Base-by-base conservation (phyloP, 164 flowering plant genomes). In the Magnolia officinalis region DNA sequence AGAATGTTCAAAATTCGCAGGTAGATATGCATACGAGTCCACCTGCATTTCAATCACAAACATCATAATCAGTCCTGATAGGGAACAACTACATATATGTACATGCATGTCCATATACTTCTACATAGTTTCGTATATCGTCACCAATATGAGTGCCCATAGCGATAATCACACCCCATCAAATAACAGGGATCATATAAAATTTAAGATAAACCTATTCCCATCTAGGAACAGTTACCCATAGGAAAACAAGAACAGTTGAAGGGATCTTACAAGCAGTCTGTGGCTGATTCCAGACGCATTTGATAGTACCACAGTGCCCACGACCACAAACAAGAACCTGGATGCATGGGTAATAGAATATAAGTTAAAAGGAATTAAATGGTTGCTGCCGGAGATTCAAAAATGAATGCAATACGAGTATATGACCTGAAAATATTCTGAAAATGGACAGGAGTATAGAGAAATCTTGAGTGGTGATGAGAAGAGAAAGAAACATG, bases 1-100 rank as follows among this genome's bases (percentile, higher is more conserved):
- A 23, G 84, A 83, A 82, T 94, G 96, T 64, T 87, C 82, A 71
- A 78, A 83, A 75, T 89, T 90, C 16, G 97, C 89, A 73, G 99
- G 99, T 65, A 96, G 81, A 82, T 94, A 96, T 64, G 95, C 97
- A 86, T 84, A 96, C 19, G 98, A 92, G 84, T 94, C 99, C 80
- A 90, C 97, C 98, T 96, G 77, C 79, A 85, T 68, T 78, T 29
- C 7, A 4, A 26, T 6, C 6, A 31, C 71, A 67, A 67, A 67
- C 18, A 29, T 67, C 50, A 67, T 10, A 67, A 70, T 70, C 29
- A 70, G 8, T 50, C 49, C 50, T 26, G 49, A 31, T 26, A 8
- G 18, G 61, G 18, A 55, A 1, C 4, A 16, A 9, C 13, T 55
- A 2, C 3, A 55, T 16, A 55, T 55, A 16, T 3, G 51, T 29